Conservation (phyloP, 331 rosid genomes). For the Pyracantha coccinea region DNA sequence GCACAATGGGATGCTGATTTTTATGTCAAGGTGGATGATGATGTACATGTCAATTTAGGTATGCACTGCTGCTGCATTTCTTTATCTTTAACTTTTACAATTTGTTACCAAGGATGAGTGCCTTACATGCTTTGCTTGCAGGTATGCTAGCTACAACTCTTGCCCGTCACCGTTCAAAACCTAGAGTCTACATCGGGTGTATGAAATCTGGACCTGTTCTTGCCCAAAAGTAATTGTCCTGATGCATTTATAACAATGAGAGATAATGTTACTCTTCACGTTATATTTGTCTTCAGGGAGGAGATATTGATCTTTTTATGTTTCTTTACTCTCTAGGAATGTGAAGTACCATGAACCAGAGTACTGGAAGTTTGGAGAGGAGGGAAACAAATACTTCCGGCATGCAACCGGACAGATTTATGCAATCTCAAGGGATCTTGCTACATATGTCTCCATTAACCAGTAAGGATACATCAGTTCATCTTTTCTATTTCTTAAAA, state of each 20-base stretch:
- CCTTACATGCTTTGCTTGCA: conserved; percentile 17
- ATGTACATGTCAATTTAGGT: conserved; percentile 98
- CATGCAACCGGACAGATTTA: conserved; percentile 99
- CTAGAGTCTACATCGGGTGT: conserved; percentile 92
- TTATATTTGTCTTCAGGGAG: not conserved
- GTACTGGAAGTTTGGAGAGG: conserved; percentile 99
- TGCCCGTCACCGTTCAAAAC: conserved; percentile 77
- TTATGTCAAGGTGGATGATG: conserved; percentile 93
- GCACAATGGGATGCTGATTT: conserved; percentile 90
- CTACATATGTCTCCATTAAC: conserved; percentile 80
- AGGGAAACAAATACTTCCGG: conserved; percentile 89
- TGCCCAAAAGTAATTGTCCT: conserved; percentile 56
- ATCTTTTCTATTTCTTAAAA: not conserved
- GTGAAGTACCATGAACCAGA: conserved; percentile 97
- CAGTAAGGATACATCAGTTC: conserved; percentile 44
- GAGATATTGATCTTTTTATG: conserved; percentile 11
- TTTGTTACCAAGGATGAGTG: not conserved
- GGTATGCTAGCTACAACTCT: conserved; percentile 89
- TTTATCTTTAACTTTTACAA: not conserved
- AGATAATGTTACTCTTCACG: conserved; percentile 1
- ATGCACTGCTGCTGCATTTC: conserved; percentile 6
- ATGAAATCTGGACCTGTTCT: conserved; percentile 99
- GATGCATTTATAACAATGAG: not conserved
- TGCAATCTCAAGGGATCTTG: conserved; percentile 89
- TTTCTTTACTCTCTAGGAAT: conserved; percentile 39